Percentiles rank a stretch among this genome's conserved stretches.
Evolutionary conservation across 345 rosid species (phyloP).

Genomic region (Alliaria petiolata): DNA sequence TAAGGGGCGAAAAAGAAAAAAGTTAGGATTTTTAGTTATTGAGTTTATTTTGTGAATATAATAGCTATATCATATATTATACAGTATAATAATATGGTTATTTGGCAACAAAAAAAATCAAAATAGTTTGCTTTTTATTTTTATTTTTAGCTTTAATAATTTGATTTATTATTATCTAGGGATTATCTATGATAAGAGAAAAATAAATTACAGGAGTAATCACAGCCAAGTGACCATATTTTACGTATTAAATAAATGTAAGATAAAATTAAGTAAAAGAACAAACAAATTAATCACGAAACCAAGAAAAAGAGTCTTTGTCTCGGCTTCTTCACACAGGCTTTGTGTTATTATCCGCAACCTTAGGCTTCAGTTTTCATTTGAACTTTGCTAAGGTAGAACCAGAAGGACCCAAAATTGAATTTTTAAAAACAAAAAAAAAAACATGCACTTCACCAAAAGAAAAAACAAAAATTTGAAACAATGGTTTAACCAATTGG

Average conservation of each 20-base stretch:
- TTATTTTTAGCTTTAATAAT: too few species aligned
- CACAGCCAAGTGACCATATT: neutral
- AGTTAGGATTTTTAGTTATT: too few species aligned
- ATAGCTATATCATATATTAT: too few species aligned
- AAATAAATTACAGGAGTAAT: neutral
- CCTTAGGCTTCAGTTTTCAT: conserved; percentile 10
- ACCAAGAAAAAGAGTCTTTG: conserved; percentile 8
- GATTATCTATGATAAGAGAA: too few species aligned
- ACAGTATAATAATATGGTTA: too few species aligned
- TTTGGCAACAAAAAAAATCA: too few species aligned
- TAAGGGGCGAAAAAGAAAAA: too few species aligned
- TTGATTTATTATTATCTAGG: too few species aligned
- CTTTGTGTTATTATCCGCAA: conserved; percentile 20
- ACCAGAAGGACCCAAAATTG: neutral
- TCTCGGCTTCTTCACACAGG: neutral
- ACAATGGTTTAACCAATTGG: neutral
- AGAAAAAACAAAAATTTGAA: neutral
- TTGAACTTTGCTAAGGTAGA: conserved; percentile 4
- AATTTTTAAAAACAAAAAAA: neutral
- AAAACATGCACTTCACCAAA: conserved; percentile 10
- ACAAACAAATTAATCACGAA: neutral
- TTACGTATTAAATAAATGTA: neutral
- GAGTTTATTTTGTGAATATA: too few species aligned
- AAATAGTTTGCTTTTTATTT: too few species aligned
- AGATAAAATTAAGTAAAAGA: too few species aligned